A percentile compares a stretch with the other conserved stretches of the same genome.
phyloP scores from a whole-genome alignment of 2,329 filamentous ascomycete genomes.

The Claviceps purpurea region DNA sequence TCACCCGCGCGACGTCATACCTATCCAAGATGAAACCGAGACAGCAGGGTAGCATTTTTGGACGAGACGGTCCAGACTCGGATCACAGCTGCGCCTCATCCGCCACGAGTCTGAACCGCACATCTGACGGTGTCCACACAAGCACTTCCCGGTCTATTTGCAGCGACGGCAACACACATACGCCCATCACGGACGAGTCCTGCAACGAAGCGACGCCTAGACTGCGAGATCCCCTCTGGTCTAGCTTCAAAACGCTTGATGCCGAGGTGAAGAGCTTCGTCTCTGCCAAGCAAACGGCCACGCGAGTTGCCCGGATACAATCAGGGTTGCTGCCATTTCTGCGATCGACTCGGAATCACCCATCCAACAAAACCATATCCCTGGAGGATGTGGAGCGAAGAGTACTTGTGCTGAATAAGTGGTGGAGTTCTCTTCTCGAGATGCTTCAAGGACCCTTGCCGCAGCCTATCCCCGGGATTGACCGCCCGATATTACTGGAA shows the following conservation, averaged over 20 bases:
- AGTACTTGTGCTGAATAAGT: constrained; percentile 70
- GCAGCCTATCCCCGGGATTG: constrained; percentile 70
- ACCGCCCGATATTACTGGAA: constrained; percentile 68
- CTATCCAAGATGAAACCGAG: constrained; percentile 36
- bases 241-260: constrained; percentile 40
- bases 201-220: constrained; percentile 28
- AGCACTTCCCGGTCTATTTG: constrained; percentile 26
- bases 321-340: constrained; percentile 64
- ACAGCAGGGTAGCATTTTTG: constrained; percentile 28
- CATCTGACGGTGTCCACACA: constrained; percentile 22
- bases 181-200: constrained; percentile 29
- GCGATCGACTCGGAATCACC: constrained; percentile 52
- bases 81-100: constrained; percentile 35
- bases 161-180: constrained; percentile 24
- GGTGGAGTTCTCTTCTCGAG: constrained; percentile 76
- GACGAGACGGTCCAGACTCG: constrained; percentile 21
- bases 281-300: constrained; percentile 51
- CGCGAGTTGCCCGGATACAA: constrained; percentile 66
- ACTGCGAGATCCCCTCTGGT: constrained; percentile 40
- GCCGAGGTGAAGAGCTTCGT: constrained; percentile 44
- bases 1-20: constrained; percentile 33
- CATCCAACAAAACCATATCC: constrained; percentile 49
- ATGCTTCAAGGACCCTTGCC: constrained; percentile 57
- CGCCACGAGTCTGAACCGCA: constrained; percentile 30
- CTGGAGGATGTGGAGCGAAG: constrained; percentile 74